These are phyloP conservation scores for Penicillium bovifimosum DNA, from an alignment of 495 filamentous ascomycete species.

Conservation along the genomic window DNA sequence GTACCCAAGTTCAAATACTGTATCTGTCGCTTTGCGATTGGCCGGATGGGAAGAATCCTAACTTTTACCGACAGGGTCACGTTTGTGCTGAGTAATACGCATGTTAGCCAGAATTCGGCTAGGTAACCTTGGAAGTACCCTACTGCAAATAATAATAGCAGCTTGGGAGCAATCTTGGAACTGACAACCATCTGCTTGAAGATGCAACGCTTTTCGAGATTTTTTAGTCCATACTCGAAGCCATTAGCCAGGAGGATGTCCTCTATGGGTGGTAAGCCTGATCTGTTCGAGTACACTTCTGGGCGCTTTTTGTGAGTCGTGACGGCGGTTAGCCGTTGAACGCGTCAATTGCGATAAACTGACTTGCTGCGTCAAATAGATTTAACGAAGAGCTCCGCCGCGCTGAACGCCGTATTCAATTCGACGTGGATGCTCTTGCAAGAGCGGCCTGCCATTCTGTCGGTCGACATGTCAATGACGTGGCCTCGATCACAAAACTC, in stretches of 20 bases:
- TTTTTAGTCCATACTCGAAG: not conserved
- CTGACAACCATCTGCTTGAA: slow-evolving; percentile 1
- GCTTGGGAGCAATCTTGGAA: too few species aligned
- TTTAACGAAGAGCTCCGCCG: slow-evolving; percentile 19
- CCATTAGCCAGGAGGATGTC: slow-evolving; percentile 2
- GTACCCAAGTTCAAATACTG: too few species aligned
- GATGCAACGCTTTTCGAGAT: slow-evolving; percentile 7
- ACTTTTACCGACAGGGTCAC: too few species aligned
- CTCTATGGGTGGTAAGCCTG: slow-evolving; percentile 1
- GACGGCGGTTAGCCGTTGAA: not conserved
- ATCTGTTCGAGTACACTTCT: slow-evolving; percentile 20
- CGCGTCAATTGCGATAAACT: slow-evolving; percentile 2
- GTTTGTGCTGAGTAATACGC: too few species aligned
- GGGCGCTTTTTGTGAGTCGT: slow-evolving; percentile 21
- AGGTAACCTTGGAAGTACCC: too few species aligned
- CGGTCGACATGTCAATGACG: not conserved
- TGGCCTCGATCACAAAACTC: slow-evolving; percentile 25
- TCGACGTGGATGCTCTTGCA: slow-evolving; percentile 17
- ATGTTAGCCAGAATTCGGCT: too few species aligned
- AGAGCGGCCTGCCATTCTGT: slow-evolving; percentile 11
- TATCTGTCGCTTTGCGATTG: too few species aligned
- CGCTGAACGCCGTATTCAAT: slow-evolving; percentile 15
- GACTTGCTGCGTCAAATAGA: slow-evolving; percentile 5
- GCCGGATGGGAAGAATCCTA: too few species aligned
- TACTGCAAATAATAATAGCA: too few species aligned